Evolutionary conservation across 2,329 filamentous ascomycete genomes (phyloP).

Genomic region (Sporothrix pallida): DNA sequence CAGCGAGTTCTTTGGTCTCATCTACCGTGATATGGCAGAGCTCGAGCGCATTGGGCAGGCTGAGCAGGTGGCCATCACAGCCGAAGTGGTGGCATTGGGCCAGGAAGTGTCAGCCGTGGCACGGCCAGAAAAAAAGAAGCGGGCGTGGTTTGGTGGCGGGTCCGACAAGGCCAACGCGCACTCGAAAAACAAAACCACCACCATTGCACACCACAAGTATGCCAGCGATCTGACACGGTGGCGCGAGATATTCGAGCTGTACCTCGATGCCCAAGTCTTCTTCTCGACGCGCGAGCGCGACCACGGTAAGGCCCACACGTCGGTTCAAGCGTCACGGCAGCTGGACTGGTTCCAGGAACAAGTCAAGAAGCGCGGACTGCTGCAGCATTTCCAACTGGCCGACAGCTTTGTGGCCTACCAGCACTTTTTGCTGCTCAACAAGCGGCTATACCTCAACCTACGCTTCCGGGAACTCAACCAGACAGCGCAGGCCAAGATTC

Average conservation of each 20-base stretch:
- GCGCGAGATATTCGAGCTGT: constrained; percentile 82
- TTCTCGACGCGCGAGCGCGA: constrained; percentile 78
- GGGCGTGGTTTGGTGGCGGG: constrained; percentile 60
- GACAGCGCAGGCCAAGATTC: constrained; percentile 77
- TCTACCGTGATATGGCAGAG: constrained; percentile 72
- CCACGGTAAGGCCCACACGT: constrained; percentile 67
- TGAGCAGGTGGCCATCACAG: constrained; percentile 68
- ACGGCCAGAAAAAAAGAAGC: constrained; percentile 52
- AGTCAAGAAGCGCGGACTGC: constrained; percentile 64
- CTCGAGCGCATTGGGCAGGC: constrained; percentile 70
- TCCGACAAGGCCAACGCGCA: constrained; percentile 68
- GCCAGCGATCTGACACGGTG: constrained; percentile 72
- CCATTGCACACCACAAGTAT: constrained; percentile 43
- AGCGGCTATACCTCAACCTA: constrained; percentile 76
- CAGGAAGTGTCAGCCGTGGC: constrained; percentile 68
- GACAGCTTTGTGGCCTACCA: constrained; percentile 69
- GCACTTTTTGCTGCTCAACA: constrained; percentile 75
- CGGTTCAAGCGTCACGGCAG: constrained; percentile 68
- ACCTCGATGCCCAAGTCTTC: constrained; percentile 79
- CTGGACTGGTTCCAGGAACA: constrained; percentile 75
- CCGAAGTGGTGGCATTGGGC: constrained; percentile 68
- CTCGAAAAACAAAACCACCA: constrained; percentile 54
- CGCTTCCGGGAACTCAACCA: constrained; percentile 86
- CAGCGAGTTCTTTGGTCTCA: constrained; percentile 76
- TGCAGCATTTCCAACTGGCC: constrained; percentile 67